phyloP scores from a whole-genome alignment of 106 monocot genomes.

The Platanthera guangdongensis region DNA sequence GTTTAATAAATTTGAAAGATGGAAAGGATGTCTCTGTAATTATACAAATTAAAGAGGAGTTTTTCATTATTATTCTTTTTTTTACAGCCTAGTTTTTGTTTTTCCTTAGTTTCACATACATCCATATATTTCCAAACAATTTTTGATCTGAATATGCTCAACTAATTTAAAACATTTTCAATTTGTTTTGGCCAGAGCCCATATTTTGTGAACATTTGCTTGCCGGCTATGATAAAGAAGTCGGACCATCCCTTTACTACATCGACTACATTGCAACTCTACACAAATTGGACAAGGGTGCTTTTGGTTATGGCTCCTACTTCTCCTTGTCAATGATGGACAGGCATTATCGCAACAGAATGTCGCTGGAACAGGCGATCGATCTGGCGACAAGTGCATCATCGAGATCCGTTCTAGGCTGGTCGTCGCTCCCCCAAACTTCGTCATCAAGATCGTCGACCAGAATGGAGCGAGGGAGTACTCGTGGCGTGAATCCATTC shows the following conservation, averaged over 20 bases:
- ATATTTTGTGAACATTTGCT: constrained; percentile 66
- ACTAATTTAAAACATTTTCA: background rate
- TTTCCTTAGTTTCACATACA: too few species aligned
- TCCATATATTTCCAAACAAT: too few species aligned
- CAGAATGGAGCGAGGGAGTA: constrained; percentile 81
- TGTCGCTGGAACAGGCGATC: constrained; percentile 74
- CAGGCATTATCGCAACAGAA: constrained; percentile 55
- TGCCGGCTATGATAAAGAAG: constrained; percentile 81
- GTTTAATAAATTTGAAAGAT: too few species aligned
- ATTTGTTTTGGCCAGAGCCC: constrained; percentile 48
- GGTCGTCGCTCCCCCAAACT: constrained; percentile 77
- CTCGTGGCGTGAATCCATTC: constrained; percentile 72
- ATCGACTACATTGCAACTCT: constrained; percentile 89
- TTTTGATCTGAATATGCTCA: too few species aligned
- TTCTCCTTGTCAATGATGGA: constrained; percentile 80
- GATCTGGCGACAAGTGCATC: constrained; percentile 74
- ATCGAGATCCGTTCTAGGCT: constrained; percentile 68
- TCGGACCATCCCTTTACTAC: constrained; percentile 82
- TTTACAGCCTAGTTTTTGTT: too few species aligned
- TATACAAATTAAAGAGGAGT: too few species aligned
- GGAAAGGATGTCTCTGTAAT: too few species aligned
- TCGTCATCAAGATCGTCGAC: constrained; percentile 89
- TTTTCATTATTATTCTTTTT: too few species aligned
- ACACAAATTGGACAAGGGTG: constrained; percentile 92
- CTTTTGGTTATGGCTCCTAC: constrained; percentile 80